Conservation (phyloP, 148 eudicot genomes). For the Rhododendron ferrugineum region DNA sequence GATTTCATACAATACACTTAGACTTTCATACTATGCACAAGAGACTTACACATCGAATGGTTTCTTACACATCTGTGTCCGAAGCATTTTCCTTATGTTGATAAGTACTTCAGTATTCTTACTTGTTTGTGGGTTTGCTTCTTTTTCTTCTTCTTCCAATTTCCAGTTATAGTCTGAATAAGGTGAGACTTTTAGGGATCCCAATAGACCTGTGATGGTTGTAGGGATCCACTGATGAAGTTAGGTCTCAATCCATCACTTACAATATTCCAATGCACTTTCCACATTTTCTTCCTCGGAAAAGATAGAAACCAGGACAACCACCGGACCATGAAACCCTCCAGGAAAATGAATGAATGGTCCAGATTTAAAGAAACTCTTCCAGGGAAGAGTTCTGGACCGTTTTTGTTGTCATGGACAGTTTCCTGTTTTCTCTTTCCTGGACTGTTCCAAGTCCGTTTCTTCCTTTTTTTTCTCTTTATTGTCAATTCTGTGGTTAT, state of each 20-base stretch:
- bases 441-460: too few relatives aligned
- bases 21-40: too few relatives aligned
- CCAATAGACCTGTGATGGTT: neutral
- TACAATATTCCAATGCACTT: neutral
- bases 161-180: neutral
- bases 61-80: neutral
- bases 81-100: neutral
- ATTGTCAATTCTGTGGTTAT: neutral
- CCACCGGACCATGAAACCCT: too few relatives aligned
- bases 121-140: neutral
- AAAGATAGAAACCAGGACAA: too few relatives aligned
- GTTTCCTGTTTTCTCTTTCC: too few relatives aligned
- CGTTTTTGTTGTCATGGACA: too few relatives aligned
- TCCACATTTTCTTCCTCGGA: too few relatives aligned
- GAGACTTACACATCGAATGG: neutral
- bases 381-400: too few relatives aligned
- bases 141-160: neutral
- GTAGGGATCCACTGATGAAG: conserved; percentile 8
- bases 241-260: conserved; percentile 11
- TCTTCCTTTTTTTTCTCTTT: neutral
- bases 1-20: too few relatives aligned
- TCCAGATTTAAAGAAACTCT: too few relatives aligned
- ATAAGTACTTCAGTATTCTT: neutral
- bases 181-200: conserved; percentile 6
- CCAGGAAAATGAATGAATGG: too few relatives aligned